A percentile compares a stretch with the other conserved stretches of the same genome.
These are phyloP conservation scores for Iris pallida DNA, from an alignment of 116 monocot species.

Conservation along the genomic window DNA sequence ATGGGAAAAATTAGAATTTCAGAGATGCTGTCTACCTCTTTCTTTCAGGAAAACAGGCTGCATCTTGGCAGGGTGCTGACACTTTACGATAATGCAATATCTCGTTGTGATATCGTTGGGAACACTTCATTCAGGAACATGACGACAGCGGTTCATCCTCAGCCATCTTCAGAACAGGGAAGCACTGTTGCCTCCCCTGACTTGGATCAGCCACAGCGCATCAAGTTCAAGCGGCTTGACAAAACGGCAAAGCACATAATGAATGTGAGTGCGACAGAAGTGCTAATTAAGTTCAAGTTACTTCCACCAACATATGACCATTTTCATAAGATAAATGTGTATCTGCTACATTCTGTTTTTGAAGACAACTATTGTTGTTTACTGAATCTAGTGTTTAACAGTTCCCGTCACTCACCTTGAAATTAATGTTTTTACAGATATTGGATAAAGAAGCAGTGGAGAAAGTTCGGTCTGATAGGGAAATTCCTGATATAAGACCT, in stretches of 20 bases:
- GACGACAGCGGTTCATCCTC: conserved; percentile 30
- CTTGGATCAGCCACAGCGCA: conserved; percentile 33
- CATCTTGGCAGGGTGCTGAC: conserved; percentile 1
- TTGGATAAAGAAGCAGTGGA: conserved; percentile 89
- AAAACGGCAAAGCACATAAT: conserved; percentile 91
- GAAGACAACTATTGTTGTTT: neutral
- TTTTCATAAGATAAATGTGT: neutral
- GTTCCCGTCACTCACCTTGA: neutral
- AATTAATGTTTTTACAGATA: conserved; percentile 42
- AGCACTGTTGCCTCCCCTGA: conserved; percentile 19
- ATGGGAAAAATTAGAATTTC: too few species aligned
- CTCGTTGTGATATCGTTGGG: neutral
- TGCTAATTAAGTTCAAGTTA: neutral
- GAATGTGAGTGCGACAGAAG: conserved; percentile 49
- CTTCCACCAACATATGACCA: neutral
- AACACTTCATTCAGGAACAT: conserved; percentile 31
- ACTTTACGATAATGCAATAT: neutral
- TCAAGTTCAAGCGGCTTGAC: conserved; percentile 92
- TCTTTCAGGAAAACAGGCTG: conserved; percentile 27
- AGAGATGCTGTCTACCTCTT: neutral
- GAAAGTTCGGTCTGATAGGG: conserved; percentile 50
- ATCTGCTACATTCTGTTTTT: neutral
- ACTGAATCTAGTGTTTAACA: neutral
- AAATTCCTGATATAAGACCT: conserved; percentile 68
- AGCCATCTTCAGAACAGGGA: conserved; percentile 21